Conservation (phyloP, 2,329 filamentous ascomycete species). For the Raffaelea arxii region DNA sequence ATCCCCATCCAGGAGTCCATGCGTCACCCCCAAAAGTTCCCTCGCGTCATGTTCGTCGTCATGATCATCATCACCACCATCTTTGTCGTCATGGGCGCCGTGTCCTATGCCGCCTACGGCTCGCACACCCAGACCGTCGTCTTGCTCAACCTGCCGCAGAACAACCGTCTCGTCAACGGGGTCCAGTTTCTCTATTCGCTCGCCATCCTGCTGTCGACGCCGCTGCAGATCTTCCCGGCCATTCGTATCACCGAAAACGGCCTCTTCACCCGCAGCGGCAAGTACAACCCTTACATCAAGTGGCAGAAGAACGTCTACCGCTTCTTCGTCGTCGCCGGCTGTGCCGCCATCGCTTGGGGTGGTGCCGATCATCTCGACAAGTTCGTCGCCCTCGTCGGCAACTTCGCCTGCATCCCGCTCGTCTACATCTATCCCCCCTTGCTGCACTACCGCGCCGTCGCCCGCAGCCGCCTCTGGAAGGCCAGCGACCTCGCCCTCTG, state of each 20-base stretch:
- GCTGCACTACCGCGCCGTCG: slow-evolving; percentile 77
- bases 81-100: slow-evolving; percentile 82
- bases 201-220: slow-evolving; percentile 91
- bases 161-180: slow-evolving; percentile 87
- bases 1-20: slow-evolving; percentile 98
- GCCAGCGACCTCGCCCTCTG: slow-evolving; percentile 66
- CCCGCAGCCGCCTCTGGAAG: slow-evolving; percentile 57
- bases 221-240: slow-evolving; percentile 92
- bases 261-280: slow-evolving; percentile 86
- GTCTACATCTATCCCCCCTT: slow-evolving; percentile 96
- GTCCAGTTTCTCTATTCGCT: slow-evolving; percentile 97
- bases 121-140: slow-evolving; percentile 94
- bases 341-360: slow-evolving; percentile 80
- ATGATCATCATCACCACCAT: slow-evolving; percentile 93
- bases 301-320: slow-evolving; percentile 99
- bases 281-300: slow-evolving; percentile 97
- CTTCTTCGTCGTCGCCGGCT: slow-evolving; percentile 83
- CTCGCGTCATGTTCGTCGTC: slow-evolving; percentile 74
- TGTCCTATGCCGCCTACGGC: slow-evolving; percentile 94
- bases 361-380: slow-evolving; percentile 93
- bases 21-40: slow-evolving; percentile 84
- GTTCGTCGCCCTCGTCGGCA: slow-evolving; percentile 91
- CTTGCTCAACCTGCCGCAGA: slow-evolving; percentile 89
- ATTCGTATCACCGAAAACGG: slow-evolving; percentile 95
- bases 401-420: slow-evolving; percentile 93